Conservation (phyloP, 768 basidiomycete species). For the Suillus ampliporus region DNA sequence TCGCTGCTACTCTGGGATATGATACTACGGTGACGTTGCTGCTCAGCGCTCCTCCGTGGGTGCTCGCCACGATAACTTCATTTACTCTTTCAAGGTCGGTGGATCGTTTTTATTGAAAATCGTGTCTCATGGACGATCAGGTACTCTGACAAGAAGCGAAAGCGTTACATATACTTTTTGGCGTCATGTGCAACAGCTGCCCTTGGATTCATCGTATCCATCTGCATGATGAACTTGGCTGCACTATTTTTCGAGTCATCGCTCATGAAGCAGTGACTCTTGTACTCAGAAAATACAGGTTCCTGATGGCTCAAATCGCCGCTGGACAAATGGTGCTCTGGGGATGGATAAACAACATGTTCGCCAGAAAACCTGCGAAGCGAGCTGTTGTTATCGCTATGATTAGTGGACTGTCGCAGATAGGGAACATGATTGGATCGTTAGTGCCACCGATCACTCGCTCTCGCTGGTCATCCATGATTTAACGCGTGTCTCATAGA, state of each 20-base stretch:
- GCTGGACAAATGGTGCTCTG: slow-evolving; percentile 68
- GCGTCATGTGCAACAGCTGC: slow-evolving; percentile 58
- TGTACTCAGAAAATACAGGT: slow-evolving; percentile 43
- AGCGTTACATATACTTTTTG: slow-evolving; percentile 72
- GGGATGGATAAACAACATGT: slow-evolving; percentile 50
- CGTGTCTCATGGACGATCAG: slow-evolving; percentile 30
- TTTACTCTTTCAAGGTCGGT: slow-evolving; percentile 24
- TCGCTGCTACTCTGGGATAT: slow-evolving; percentile 41
- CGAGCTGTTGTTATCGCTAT: slow-evolving; percentile 80
- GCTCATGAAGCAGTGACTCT: background rate
- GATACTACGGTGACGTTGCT: slow-evolving; percentile 44
- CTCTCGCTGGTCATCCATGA: background rate
- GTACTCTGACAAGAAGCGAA: slow-evolving; percentile 69
- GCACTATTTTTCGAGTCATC: slow-evolving; percentile 52
- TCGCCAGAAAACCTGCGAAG: slow-evolving; percentile 79
- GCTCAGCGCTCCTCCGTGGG: slow-evolving; percentile 47
- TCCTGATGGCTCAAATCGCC: slow-evolving; percentile 73
- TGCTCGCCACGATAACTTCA: slow-evolving; percentile 36
- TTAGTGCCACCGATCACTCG: slow-evolving; percentile 44
- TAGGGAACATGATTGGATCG: slow-evolving; percentile 82
- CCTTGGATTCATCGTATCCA: slow-evolving; percentile 66
- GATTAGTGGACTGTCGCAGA: slow-evolving; percentile 77
- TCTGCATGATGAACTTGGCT: slow-evolving; percentile 60
- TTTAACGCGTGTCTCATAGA: slow-evolving; percentile 28
- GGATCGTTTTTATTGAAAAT: background rate